Conservation (phyloP, 2,329 filamentous ascomycete species). For the Scedosporium dehoogii region DNA sequence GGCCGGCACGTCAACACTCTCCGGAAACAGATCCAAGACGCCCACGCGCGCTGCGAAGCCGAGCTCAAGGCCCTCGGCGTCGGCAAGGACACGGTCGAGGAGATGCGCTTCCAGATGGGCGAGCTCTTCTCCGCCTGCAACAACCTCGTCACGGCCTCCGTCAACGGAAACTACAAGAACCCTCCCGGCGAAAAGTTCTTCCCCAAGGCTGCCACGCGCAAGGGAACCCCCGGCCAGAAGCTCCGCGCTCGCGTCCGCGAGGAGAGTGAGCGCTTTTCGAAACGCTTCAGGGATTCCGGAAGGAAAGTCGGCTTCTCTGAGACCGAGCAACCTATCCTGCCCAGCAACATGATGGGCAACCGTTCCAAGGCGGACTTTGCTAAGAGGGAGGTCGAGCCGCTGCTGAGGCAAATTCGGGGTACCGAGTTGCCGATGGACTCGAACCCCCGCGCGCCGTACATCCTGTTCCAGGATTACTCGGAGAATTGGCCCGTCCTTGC, state of each 20-base stretch:
- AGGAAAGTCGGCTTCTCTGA: conserved; percentile 35
- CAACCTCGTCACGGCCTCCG: conserved; percentile 42
- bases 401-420: conserved; percentile 39
- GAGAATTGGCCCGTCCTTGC: conserved; percentile 42
- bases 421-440: conserved; percentile 43
- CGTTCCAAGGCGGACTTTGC: conserved; percentile 38
- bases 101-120: conserved; percentile 44
- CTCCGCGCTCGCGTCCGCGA: conserved; percentile 40
- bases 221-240: conserved; percentile 41
- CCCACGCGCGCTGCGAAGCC: conserved; percentile 36
- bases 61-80: conserved; percentile 40
- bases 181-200: conserved; percentile 42
- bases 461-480: conserved; percentile 43
- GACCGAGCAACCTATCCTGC: conserved; percentile 13
- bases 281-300: conserved; percentile 37
- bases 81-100: conserved; percentile 40
- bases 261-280: conserved; percentile 40
- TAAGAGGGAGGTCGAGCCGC: conserved; percentile 35
- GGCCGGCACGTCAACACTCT: conserved; percentile 40
- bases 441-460: conserved; percentile 42
- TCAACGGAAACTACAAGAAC: conserved; percentile 46
- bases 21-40: conserved; percentile 39
- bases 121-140: conserved; percentile 42
- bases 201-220: conserved; percentile 35
- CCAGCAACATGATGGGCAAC: conserved; percentile 19